Evolutionary conservation across 192 early-diverging fungal genomes (phyloP).

Genomic region (Geranomyces michiganensis): DNA sequence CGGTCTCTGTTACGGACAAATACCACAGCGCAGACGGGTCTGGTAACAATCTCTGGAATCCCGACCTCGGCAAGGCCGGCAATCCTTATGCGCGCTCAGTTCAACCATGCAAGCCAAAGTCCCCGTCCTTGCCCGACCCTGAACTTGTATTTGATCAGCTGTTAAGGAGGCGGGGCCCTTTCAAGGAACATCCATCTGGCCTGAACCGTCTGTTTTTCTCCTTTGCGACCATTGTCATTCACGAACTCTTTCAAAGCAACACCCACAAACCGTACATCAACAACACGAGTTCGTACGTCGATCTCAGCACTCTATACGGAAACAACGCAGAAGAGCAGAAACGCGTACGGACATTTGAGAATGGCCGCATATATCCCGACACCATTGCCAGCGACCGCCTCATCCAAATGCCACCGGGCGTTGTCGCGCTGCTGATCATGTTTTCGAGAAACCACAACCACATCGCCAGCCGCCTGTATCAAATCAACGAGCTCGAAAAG

Average conservation of each 20-base stretch:
- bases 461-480: constrained; percentile 48
- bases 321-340: constrained; percentile 32
- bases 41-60: constrained; percentile 40
- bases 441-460: constrained; percentile 58
- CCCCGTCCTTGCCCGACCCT: constrained; percentile 31
- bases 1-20: neutral
- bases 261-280: constrained; percentile 39
- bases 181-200: constrained; percentile 33
- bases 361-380: constrained; percentile 9
- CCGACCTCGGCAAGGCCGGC: constrained; percentile 32
- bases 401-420: constrained; percentile 37
- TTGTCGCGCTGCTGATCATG: constrained; percentile 42
- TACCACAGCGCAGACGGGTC: constrained; percentile 39
- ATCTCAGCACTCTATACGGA: constrained; percentile 49
- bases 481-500: constrained; percentile 11
- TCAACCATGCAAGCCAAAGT: constrained; percentile 12
- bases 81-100: constrained; percentile 41
- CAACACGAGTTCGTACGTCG: constrained; percentile 46
- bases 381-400: constrained; percentile 22
- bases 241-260: constrained; percentile 50
- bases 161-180: constrained; percentile 16
- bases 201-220: constrained; percentile 47
- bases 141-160: constrained; percentile 33
- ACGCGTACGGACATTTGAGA: neutral
- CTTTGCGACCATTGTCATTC: constrained; percentile 49